phyloP scores from a whole-genome alignment of 495 filamentous ascomycete species.

The Aspergillus saccharolyticus region DNA sequence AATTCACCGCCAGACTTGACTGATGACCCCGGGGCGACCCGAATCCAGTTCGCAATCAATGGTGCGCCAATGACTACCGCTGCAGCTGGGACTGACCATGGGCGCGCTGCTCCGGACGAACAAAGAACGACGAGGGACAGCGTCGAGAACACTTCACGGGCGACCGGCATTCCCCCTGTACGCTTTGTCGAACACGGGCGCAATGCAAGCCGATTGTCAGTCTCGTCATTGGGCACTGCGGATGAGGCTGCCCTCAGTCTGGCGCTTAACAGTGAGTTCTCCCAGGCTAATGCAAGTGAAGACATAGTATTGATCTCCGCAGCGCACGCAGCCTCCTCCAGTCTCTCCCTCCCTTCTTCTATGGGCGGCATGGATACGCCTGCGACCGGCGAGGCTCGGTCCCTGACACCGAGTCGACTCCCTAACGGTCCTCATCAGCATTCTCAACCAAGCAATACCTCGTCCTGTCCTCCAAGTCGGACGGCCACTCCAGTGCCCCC shows the following conservation, averaged over 20 bases:
- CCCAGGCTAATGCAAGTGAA: constrained; percentile 1
- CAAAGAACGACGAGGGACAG: background rate
- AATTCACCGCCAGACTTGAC: too few species aligned
- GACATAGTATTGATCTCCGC: constrained; percentile 2
- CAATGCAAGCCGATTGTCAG: constrained; percentile 5
- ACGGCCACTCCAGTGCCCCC: background rate
- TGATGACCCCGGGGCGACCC: background rate
- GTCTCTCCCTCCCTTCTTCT: constrained; percentile 11
- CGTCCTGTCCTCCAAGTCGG: background rate
- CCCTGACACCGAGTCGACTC: background rate
- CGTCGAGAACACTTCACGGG: too few species aligned
- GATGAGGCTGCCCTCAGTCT: constrained; percentile 9
- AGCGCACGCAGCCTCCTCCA: constrained; percentile 3
- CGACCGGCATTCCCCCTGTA: too few species aligned
- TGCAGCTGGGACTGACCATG: background rate
- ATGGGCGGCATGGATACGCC: background rate
- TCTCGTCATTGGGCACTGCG: constrained; percentile 18
- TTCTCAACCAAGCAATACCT: background rate
- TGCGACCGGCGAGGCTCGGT: background rate
- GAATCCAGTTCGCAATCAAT: background rate
- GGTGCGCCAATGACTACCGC: background rate
- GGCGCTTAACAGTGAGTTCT: constrained; percentile 15
- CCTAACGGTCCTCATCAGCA: background rate
- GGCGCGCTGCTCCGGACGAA: background rate
- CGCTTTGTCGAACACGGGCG: constrained; percentile 4